Evolutionary conservation across 352 stramenopile species (phyloP).

Genomic region (Pythium rhizo-oryzae): DNA sequence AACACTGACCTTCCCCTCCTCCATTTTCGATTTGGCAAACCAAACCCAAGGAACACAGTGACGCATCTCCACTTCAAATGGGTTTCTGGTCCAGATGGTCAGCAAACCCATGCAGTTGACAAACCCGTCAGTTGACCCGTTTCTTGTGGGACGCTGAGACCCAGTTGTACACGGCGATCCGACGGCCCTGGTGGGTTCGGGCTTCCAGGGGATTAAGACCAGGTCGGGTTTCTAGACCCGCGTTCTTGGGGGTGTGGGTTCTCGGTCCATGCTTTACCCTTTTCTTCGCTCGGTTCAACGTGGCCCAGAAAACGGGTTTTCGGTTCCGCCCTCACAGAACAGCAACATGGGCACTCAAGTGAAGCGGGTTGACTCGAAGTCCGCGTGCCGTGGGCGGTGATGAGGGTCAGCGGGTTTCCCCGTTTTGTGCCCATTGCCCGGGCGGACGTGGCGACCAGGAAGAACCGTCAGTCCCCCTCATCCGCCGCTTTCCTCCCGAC

Average conservation of each 20-base stretch:
- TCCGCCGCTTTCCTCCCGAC: constrained; percentile 8
- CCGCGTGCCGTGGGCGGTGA: too few species aligned
- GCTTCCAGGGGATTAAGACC: constrained; percentile 17
- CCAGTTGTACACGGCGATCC: too few species aligned
- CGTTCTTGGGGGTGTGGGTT: constrained; percentile 23
- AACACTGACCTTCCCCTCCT: neutral
- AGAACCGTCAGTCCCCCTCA: constrained; percentile 23
- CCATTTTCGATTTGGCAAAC: constrained; percentile 14
- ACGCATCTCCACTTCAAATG: constrained; percentile 21
- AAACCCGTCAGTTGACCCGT: neutral
- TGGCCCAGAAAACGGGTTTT: constrained; percentile 24
- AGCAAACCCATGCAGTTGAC: neutral
- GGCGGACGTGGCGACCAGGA: constrained; percentile 20
- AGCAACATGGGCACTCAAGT: constrained; percentile 24
- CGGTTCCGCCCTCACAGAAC: neutral
- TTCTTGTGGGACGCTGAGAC: too few species aligned
- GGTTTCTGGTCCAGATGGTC: constrained; percentile 3
- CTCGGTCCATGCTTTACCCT: constrained; percentile 20
- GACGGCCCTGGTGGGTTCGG: constrained; percentile 6
- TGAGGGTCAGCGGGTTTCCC: constrained; percentile 32
- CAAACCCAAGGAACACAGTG: neutral
- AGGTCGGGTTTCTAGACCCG: constrained; percentile 17
- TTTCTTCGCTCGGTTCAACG: constrained; percentile 23
- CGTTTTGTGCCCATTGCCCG: constrained; percentile 32
- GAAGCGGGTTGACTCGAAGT: constrained; percentile 23